Conservation (phyloP, 306 rosid genomes). For the Cicer chorassanicum region DNA sequence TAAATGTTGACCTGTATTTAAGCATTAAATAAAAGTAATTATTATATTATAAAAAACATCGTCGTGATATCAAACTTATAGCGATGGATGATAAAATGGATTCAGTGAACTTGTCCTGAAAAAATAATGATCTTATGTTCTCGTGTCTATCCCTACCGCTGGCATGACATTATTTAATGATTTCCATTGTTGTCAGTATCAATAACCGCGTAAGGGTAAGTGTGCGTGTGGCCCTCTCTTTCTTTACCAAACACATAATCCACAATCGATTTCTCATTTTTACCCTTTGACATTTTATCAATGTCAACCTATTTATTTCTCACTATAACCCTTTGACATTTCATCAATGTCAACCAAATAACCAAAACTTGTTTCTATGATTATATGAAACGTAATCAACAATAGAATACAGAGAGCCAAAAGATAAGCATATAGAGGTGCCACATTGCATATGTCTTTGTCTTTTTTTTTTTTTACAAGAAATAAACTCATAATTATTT, state of each 20-base stretch:
- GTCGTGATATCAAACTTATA: neutral
- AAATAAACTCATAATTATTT: neutral
- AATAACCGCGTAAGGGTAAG: conserved; percentile 21
- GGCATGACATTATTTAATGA: conserved; percentile 36
- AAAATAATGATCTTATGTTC: conserved; percentile 2
- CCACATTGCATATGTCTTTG: conserved; percentile 30
- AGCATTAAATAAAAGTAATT: too few species aligned
- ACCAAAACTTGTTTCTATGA: neutral
- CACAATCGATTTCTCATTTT: conserved; percentile 2
- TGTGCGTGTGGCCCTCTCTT: conserved; percentile 33
- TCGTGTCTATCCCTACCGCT: conserved; percentile 26
- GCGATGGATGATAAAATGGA: conserved; percentile 24
- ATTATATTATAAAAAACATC: neutral
- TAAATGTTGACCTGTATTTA: too few species aligned
- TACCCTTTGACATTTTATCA: conserved; percentile 46
- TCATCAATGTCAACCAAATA: conserved; percentile 47
- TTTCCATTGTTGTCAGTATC: conserved; percentile 39
- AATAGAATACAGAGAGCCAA: neutral
- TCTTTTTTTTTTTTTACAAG: neutral
- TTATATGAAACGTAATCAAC: neutral
- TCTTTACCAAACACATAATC: neutral
- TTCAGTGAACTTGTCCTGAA: conserved; percentile 33
- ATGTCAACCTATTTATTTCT: conserved; percentile 45
- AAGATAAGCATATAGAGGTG: conserved; percentile 38
- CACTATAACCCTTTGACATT: conserved; percentile 49